These are phyloP conservation scores for Steccherinum ochraceum DNA, from an alignment of 768 basidiomycete genomes.

Conservation along the genomic window DNA sequence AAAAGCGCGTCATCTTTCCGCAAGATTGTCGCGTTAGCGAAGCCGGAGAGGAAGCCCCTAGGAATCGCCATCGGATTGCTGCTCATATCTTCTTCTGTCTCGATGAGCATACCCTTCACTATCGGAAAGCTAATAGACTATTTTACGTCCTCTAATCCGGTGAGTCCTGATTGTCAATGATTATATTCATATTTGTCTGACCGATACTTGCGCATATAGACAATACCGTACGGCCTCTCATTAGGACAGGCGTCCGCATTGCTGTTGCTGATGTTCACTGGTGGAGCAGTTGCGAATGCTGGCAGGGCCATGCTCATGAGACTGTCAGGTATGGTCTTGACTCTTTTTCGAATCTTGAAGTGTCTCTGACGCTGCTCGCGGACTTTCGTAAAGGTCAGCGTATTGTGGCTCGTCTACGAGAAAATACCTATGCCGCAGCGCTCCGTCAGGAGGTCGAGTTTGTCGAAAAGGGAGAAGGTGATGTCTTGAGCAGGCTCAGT, in stretches of 20 bases:
- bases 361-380: not conserved
- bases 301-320: constrained; percentile 82
- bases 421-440: constrained; percentile 78
- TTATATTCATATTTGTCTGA: not conserved
- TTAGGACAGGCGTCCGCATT: constrained; percentile 73
- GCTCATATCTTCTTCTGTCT: constrained; percentile 82
- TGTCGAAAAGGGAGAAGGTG: constrained; percentile 89
- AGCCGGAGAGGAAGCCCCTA: constrained; percentile 75
- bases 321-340: constrained; percentile 52
- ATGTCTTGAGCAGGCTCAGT: constrained; percentile 86
- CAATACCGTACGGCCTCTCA: constrained; percentile 76
- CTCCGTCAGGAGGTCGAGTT: constrained; percentile 89
- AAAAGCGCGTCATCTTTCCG: constrained; percentile 56
- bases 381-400: constrained; percentile 51
- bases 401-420: constrained; percentile 83
- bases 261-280: constrained; percentile 70
- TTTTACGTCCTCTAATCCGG: constrained; percentile 70
- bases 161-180: constrained; percentile 29
- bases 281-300: constrained; percentile 86
- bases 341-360: not conserved
- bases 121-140: constrained; percentile 94
- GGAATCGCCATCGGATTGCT: constrained; percentile 72
- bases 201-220: constrained; percentile 33
- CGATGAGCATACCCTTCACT: constrained; percentile 89
- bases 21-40: constrained; percentile 74